phyloP scores from a whole-genome alignment of 352 stramenopile species.

The Phytophthora litchii region DNA sequence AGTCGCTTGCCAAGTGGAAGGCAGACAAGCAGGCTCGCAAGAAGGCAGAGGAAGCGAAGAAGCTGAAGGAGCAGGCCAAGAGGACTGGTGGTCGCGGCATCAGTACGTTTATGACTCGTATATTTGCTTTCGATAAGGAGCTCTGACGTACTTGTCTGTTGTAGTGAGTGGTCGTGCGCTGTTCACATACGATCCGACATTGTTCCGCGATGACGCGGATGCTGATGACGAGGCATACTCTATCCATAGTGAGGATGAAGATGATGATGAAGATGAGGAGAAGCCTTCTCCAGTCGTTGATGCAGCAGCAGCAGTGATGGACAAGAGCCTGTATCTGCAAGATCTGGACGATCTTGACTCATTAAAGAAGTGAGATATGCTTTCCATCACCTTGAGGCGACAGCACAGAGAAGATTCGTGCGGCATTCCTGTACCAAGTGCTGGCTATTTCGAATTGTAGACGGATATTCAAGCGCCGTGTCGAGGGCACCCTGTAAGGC shows the following conservation, averaged over 20 bases:
- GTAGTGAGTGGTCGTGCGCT: constrained; percentile 90
- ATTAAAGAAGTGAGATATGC: constrained; percentile 67
- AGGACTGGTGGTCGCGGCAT: constrained; percentile 80
- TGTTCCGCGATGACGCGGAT: constrained; percentile 92
- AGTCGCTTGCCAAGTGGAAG: constrained; percentile 91
- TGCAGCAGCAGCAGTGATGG: constrained; percentile 66
- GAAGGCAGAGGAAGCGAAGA: constrained; percentile 81
- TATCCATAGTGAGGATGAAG: constrained; percentile 61
- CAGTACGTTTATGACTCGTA: constrained; percentile 62
- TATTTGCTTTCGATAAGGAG: not conserved
- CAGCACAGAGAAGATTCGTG: constrained; percentile 13
- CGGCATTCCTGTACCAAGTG: constrained; percentile 17
- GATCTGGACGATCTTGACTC: constrained; percentile 77
- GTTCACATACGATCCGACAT: constrained; percentile 90
- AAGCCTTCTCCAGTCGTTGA: constrained; percentile 50
- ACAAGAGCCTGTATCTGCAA: constrained; percentile 88
- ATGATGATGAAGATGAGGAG: constrained; percentile 55
- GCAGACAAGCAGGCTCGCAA: constrained; percentile 80
- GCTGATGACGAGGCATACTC: constrained; percentile 88
- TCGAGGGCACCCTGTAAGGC: constrained; percentile 12
- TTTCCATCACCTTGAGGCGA: constrained; percentile 8
- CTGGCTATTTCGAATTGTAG: constrained; percentile 20
- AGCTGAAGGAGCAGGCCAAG: constrained; percentile 86
- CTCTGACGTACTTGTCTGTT: constrained; percentile 19
- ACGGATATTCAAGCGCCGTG: constrained; percentile 16